Evolutionary conservation across 345 rosid genomes (phyloP).

Genomic region (Eucalyptus caleyi): DNA sequence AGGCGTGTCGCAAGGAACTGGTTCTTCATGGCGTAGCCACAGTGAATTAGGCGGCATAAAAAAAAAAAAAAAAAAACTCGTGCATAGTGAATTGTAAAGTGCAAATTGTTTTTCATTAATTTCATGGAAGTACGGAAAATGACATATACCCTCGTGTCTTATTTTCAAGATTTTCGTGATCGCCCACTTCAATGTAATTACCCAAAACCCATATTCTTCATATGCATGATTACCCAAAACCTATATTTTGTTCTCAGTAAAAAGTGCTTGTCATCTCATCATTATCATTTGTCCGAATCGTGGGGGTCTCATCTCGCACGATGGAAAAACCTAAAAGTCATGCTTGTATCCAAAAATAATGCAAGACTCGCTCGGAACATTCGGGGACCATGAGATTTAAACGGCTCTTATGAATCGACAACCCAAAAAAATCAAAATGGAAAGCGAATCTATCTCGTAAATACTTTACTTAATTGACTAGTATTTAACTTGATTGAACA

Average conservation of each 20-base stretch:
- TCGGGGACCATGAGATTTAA: not conserved
- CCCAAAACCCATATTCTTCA: not conserved
- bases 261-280: not conserved
- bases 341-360: not conserved
- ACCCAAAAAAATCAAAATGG: not conserved
- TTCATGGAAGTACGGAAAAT: not conserved
- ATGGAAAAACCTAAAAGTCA: not conserved
- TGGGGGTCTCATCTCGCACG: not conserved
- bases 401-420: not conserved
- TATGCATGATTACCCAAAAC: not conserved
- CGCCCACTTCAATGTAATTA: not conserved
- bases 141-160: not conserved
- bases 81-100: rapidly evolving
- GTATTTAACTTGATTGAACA: not conserved
- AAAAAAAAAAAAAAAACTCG: not conserved
- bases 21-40: not conserved
- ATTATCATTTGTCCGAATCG: not conserved
- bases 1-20: not conserved
- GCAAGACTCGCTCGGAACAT: not conserved
- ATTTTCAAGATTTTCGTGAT: not conserved
- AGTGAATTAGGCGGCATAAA: not conserved
- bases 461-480: not conserved
- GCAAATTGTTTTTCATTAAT: not conserved
- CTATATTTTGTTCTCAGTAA: not conserved
- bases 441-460: not conserved